A percentile compares a stretch with the other conserved stretches of the same genome.
These are phyloP conservation scores for Neurospora sublineolata DNA, from an alignment of 495 filamentous ascomycete species.

Conservation along the genomic window DNA sequence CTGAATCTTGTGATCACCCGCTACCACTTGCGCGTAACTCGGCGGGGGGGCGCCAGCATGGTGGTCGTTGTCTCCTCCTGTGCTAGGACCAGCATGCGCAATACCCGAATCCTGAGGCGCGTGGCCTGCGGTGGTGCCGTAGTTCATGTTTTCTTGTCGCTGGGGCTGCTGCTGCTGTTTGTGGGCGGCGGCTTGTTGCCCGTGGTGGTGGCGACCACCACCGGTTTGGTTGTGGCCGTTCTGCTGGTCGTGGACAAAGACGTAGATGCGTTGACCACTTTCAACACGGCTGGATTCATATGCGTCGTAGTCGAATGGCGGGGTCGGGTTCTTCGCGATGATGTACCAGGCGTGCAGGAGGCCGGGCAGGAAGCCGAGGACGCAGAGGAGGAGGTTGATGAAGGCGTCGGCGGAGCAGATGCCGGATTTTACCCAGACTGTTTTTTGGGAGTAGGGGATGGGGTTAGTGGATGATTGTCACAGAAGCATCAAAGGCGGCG, in stretches of 20 bases:
- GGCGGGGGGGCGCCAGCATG: slow-evolving; percentile 42
- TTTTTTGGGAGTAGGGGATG: background rate
- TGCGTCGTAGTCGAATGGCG: slow-evolving; percentile 48
- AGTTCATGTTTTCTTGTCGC: slow-evolving; percentile 26
- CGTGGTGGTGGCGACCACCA: slow-evolving; percentile 3
- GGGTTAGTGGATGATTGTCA: background rate
- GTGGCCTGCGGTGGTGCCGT: slow-evolving; percentile 21
- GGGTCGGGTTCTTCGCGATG: slow-evolving; percentile 79
- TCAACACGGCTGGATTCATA: background rate
- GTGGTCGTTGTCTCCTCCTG: slow-evolving; percentile 35
- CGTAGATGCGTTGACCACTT: slow-evolving; percentile 40
- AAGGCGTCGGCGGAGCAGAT: slow-evolving; percentile 87
- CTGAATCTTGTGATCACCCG: slow-evolving; percentile 84
- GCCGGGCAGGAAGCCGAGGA: slow-evolving; percentile 82
- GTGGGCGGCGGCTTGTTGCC: slow-evolving; percentile 10
- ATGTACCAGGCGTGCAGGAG: slow-evolving; percentile 97
- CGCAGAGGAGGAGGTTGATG: slow-evolving; percentile 89
- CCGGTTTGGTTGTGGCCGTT: background rate
- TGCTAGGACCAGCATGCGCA: slow-evolving; percentile 25
- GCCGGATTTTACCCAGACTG: slow-evolving; percentile 93
- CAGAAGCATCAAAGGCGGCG: background rate
- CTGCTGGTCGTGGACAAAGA: slow-evolving; percentile 43
- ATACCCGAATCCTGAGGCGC: slow-evolving; percentile 26
- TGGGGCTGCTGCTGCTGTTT: slow-evolving; percentile 23
- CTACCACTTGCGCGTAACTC: slow-evolving; percentile 75